Evolutionary conservation across 163 green algal species (phyloP).

Genomic region (Prototheca cutis): DNA sequence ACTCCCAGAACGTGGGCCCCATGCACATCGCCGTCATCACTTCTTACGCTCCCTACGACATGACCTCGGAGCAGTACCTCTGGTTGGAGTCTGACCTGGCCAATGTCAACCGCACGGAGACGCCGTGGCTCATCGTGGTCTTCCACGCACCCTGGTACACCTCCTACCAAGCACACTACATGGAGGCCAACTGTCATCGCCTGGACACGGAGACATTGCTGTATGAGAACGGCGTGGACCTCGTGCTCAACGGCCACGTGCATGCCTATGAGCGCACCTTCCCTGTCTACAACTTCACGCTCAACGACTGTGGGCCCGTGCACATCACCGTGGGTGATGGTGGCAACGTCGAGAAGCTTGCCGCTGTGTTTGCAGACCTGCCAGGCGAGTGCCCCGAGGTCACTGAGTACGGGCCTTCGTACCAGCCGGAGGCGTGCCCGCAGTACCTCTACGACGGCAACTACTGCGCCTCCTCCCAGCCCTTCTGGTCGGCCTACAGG

Average conservation of each 20-base stretch:
- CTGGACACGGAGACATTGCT: conserved; percentile 34
- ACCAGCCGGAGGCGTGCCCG: not conserved
- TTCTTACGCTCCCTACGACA: conserved; percentile 43
- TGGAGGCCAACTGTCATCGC: not conserved
- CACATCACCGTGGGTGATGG: conserved; percentile 54
- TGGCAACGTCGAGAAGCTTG: conserved; percentile 50
- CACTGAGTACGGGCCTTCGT: not conserved
- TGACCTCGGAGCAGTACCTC: conserved; percentile 19
- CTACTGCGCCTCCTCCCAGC: conserved; percentile 12
- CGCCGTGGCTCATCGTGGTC: conserved; percentile 63
- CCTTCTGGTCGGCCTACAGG: conserved; percentile 35
- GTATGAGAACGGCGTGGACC: conserved; percentile 43
- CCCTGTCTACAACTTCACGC: conserved; percentile 22
- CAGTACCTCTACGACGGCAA: not conserved
- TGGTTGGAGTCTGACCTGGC: conserved; percentile 42
- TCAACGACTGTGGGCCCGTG: conserved; percentile 27
- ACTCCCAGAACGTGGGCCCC: conserved; percentile 20
- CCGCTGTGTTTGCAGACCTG: conserved; percentile 2
- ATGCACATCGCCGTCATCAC: conserved; percentile 44
- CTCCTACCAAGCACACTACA: conserved; percentile 45
- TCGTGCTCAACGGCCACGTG: conserved; percentile 52
- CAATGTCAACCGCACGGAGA: conserved; percentile 42
- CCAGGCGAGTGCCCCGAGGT: not conserved
- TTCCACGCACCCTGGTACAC: conserved; percentile 62
- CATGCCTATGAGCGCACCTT: conserved; percentile 65